phyloP scores from a whole-genome alignment of 352 stramenopile genomes.

The Pythium rhizo-oryzae region DNA sequence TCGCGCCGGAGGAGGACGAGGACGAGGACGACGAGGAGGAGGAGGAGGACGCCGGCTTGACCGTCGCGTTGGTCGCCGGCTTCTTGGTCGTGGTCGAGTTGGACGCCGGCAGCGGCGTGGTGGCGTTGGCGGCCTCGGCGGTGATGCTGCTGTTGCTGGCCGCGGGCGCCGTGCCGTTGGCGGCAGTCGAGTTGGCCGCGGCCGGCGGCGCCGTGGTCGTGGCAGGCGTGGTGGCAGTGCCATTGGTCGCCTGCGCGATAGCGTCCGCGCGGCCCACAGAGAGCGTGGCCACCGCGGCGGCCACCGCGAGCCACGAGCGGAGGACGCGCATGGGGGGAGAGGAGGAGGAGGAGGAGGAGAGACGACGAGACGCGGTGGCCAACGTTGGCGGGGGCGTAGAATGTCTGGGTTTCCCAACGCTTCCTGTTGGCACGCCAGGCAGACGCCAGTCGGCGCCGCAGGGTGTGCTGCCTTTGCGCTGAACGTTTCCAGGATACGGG shows the following conservation, averaged over 20 bases:
- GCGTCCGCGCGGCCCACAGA: neutral
- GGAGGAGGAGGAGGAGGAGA: neutral
- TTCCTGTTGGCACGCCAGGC: too few relatives aligned
- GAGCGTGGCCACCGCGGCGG: neutral
- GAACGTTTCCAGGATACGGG: neutral
- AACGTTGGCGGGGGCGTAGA: neutral
- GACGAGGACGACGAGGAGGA: neutral
- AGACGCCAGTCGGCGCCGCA: too few relatives aligned
- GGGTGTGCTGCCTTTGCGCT: neutral
- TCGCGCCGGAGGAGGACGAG: conserved; percentile 3
- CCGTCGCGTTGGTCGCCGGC: neutral
- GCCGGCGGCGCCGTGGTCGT: neutral
- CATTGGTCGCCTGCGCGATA: neutral
- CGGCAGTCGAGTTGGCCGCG: too few relatives aligned
- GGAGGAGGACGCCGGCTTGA: neutral
- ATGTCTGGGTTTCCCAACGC: neutral
- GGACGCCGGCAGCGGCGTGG: neutral
- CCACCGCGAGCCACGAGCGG: neutral
- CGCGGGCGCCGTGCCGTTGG: neutral
- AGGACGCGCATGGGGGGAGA: conserved; percentile 3
- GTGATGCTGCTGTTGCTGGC: neutral
- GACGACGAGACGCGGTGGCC: too few relatives aligned
- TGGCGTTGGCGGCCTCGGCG: neutral
- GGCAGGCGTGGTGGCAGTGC: neutral
- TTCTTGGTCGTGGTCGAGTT: conserved; percentile 1